Base-by-base conservation (phyloP, 2,329 filamentous ascomycete species). In the Pseudogymnoascus sp. region DNA sequence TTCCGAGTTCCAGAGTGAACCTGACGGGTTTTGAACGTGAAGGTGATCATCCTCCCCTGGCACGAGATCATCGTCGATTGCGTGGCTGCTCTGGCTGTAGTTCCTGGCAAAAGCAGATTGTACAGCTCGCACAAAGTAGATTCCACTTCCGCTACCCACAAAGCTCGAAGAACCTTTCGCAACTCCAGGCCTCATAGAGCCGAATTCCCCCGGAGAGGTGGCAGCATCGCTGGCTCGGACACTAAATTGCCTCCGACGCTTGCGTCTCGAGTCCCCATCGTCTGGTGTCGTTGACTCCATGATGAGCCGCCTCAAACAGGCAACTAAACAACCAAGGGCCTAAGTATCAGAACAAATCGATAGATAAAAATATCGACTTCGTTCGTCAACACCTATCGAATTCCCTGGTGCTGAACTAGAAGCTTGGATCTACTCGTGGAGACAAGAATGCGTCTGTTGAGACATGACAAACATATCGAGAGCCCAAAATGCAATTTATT, bases 21-120 rank as follows among this genome's bases (percentile, higher is more conserved):
- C 64, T 66, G 70, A 16, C 67, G 72, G 23, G 72, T 67, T 43
- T 64, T 40, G 65, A 66, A 16, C 72, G 66, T 73, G 72, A 4
- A 82, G 70, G 43, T 80, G 79, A 63, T 85, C 83, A 65, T 85
- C 82, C 67, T 85, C 83, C 0, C 83, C 83, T 0, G 83, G 83
- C 2, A 85, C 81, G 7, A 83, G 75, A 63, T 77, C 76, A 67
- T 67, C 70, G 60, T 72, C 71, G 12, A 71, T 72, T 14, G 71
- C 72, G 37, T 72, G 69, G 60, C 73, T 69, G 61, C 68, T 63
- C 53, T 62, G 63, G 12, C 61, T 64, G 61, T 66, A 62, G 37
- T 68, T 65, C 42, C 67, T 73, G 2, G 77, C 72, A 31, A 85
- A 75, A 0, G 80, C 77, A 34, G 78, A 72, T 43, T 83, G 83